phyloP scores from a whole-genome alignment of 2,329 filamentous ascomycete species.

The Trichoderma simmonsii region DNA sequence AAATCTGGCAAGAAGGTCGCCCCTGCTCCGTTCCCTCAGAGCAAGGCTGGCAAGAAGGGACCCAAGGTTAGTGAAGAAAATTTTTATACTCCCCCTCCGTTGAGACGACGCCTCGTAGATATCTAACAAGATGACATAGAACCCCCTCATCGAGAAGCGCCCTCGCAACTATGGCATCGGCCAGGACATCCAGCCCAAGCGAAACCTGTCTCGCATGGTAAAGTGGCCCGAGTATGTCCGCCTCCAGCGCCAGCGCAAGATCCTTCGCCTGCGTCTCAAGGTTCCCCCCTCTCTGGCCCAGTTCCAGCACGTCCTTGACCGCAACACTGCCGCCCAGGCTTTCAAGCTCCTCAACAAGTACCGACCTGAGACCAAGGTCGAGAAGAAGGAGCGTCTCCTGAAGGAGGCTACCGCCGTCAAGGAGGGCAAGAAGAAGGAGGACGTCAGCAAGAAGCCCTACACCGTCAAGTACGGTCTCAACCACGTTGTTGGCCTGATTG shows the following conservation, averaged over 20 bases:
- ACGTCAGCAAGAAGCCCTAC: conserved; percentile 99
- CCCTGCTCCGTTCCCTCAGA: conserved; percentile 91
- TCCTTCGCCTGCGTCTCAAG: conserved; percentile 97
- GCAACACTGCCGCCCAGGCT: conserved; percentile 91
- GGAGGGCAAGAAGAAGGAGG: conserved; percentile 99
- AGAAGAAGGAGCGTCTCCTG: conserved; percentile 99
- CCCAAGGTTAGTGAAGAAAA: conserved; percentile 72
- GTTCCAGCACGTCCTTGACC: conserved; percentile 96
- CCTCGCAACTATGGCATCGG: conserved; percentile 97
- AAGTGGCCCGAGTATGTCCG: conserved; percentile 99
- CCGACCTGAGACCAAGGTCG: conserved; percentile 96
- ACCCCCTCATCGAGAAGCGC: conserved; percentile 99
- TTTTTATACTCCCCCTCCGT: background rate
- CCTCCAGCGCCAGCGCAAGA: conserved; percentile 91
- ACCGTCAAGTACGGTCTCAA: conserved; percentile 99
- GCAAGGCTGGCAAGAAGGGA: conserved; percentile 93
- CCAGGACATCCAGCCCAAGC: conserved; percentile 95
- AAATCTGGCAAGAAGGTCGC: conserved; percentile 98
- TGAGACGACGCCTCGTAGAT: background rate
- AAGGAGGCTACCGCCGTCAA: conserved; percentile 97
- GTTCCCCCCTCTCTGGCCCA: conserved; percentile 95
- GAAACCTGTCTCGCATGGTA: conserved; percentile 97
- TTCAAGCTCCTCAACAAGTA: conserved; percentile 99
- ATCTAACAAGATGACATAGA: conserved; percentile 51
- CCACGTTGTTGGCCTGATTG: conserved; percentile 94